Conservation (phyloP, 2,329 filamentous ascomycete species). For the Cercospora janseana region DNA sequence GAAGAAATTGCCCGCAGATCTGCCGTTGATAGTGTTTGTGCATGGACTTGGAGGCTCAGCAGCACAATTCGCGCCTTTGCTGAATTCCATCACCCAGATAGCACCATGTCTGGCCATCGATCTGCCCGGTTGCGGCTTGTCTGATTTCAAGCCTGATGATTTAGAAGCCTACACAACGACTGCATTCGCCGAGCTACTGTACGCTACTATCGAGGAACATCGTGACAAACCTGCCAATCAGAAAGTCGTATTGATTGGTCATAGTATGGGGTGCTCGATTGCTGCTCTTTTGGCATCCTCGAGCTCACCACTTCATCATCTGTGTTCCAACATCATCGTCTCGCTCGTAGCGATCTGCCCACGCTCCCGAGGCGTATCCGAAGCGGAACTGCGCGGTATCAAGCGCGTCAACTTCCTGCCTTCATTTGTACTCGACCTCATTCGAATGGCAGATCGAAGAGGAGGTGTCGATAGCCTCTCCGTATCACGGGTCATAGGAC, state of each 20-base stretch:
- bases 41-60: constrained; percentile 92
- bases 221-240: constrained; percentile 64
- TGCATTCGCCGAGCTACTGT: constrained; percentile 71
- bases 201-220: constrained; percentile 70
- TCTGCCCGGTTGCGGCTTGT: constrained; percentile 83
- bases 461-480: constrained; percentile 77
- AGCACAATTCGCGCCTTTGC: constrained; percentile 78
- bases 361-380: constrained; percentile 55
- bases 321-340: constrained; percentile 59
- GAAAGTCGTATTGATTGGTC: constrained; percentile 75
- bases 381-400: constrained; percentile 45
- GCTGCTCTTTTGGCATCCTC: constrained; percentile 68
- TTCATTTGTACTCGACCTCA: constrained; percentile 68
- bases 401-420: constrained; percentile 67
- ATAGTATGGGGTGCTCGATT: constrained; percentile 86
- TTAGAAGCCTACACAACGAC: constrained; percentile 80
- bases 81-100: constrained; percentile 59
- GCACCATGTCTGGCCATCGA: constrained; percentile 86
- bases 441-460: constrained; percentile 73
- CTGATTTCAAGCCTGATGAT: constrained; percentile 65
- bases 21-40: constrained; percentile 85
- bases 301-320: constrained; percentile 52
- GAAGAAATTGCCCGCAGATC: constrained; percentile 70
- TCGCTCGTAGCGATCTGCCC: constrained; percentile 83
- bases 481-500: constrained; percentile 73